Percentiles rank a stretch among this genome's conserved stretches.
These are phyloP conservation scores for Symbiodinium pilosum DNA, from an alignment of 73 alveolate genomes.

Conservation along the genomic window DNA sequence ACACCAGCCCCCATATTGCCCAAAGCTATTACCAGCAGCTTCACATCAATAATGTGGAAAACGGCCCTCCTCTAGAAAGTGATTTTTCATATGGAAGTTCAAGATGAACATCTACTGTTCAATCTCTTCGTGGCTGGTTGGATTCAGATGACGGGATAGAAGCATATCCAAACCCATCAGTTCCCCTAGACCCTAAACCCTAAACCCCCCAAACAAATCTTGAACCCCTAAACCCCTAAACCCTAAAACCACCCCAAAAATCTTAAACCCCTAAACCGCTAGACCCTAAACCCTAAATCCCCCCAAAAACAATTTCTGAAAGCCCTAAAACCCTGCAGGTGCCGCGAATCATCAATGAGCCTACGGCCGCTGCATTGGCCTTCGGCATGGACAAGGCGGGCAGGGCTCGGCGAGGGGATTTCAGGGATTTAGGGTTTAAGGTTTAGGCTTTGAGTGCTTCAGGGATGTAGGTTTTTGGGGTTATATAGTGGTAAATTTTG, in stretches of 20 bases:
- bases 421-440: neutral
- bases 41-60: too few species aligned
- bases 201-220: too few species aligned
- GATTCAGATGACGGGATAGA: too few species aligned
- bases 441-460: neutral
- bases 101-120: too few species aligned
- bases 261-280: neutral
- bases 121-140: too few species aligned
- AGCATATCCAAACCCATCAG: too few species aligned
- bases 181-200: neutral
- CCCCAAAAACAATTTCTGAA: neutral
- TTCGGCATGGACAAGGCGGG: slow-evolving; percentile 97
- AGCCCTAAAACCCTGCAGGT: slow-evolving; percentile 29
- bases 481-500: too few species aligned
- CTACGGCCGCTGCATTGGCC: slow-evolving; percentile 99
- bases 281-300: neutral
- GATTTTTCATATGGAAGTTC: too few species aligned
- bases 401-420: neutral
- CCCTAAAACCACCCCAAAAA: too few species aligned
- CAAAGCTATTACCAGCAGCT: too few species aligned
- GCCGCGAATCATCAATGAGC: slow-evolving; percentile 99
- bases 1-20: neutral
- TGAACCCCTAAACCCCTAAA: neutral
- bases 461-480: neutral
- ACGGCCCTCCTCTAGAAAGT: too few species aligned